Evolutionary conservation across 805 yeast species (phyloP), one percentile per base, ranked within the genome.

Genomic region (Cyberlindnera galapagoensis): DNA sequence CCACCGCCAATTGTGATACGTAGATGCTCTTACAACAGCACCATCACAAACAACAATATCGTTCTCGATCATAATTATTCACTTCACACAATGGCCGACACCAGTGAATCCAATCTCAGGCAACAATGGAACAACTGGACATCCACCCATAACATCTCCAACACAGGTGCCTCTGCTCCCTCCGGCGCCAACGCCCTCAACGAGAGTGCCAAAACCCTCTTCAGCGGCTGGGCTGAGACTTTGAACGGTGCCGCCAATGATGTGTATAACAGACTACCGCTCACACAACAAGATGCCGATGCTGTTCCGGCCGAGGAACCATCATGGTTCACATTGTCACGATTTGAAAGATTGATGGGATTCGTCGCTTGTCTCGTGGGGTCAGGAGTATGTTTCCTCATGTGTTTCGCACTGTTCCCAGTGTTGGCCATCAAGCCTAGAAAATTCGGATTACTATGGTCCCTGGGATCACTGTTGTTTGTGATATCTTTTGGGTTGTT

Each of bases 381-480:
- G 1, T 73, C 96, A 0, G 60, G 70, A n/a, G 74, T 80, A 3
- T 86, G 96, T 51, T 92, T 90, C 57, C 69, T 77, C 9, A 57
- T 90, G 18, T 84, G 96, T 43, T 72, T 90, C 41, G 74, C 86
- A 28, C 60, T 90, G 47, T 79, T 92, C 56, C 98, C 98, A 0
- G 87, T 90, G 11, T 63, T 92, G 42, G 88, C 95, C 2, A 60
- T 87, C 31, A 80, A 83, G 46, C 98, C 97, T 11, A 68, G 94
- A 30, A 92, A 92, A 56, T 90, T 92, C 54, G 97, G 94, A 9
- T 62, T 78, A 44, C 52, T 81, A 21, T 92, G 98, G 97, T 76
- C 95, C 2, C 63, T 90, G 59, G 98, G 97, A 0, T 82, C 95
- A 2, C 52, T 92, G 10, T 59, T 92, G 27, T 90, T 92, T 58